Evolutionary conservation across 2,329 filamentous ascomycete genomes (phyloP).

Genomic region (Arthroderma sp.): DNA sequence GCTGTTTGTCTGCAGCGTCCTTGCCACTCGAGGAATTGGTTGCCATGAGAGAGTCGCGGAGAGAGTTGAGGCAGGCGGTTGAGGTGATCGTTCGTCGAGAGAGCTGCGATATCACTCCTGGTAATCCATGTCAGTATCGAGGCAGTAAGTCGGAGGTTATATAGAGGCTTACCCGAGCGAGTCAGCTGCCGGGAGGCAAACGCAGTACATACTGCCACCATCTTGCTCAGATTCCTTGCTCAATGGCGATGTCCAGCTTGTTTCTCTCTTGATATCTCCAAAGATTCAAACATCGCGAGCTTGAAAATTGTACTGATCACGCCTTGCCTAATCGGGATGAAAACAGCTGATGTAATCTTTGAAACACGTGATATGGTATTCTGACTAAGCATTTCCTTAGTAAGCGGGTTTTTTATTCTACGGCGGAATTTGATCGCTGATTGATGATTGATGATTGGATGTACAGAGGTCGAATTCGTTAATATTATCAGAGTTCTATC

Average conservation of each 20-base stretch:
- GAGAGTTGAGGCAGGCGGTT: constrained; percentile 6
- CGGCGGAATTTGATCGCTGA: too few species aligned
- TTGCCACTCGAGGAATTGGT: not conserved
- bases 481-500: too few species aligned
- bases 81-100: constrained; percentile 14
- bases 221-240: constrained; percentile 11
- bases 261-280: not conserved
- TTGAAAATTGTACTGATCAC: not conserved
- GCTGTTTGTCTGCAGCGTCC: not conserved
- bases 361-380: not conserved
- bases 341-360: not conserved
- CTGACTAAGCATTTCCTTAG: not conserved
- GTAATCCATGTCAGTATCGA: too few species aligned
- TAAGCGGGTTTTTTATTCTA: too few species aligned
- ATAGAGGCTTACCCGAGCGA: constrained; percentile 24
- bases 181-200: constrained; percentile 29
- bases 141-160: not conserved
- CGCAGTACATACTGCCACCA: constrained; percentile 31
- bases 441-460: not conserved
- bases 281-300: not conserved
- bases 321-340: not conserved
- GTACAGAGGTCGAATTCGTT: not conserved
- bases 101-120: constrained; percentile 12
- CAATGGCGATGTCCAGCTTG: not conserved
- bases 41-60: not conserved